These are phyloP conservation scores for Alloascoidea hylecoeti DNA, from an alignment of 805 yeast genomes.

Conservation along the genomic window DNA sequence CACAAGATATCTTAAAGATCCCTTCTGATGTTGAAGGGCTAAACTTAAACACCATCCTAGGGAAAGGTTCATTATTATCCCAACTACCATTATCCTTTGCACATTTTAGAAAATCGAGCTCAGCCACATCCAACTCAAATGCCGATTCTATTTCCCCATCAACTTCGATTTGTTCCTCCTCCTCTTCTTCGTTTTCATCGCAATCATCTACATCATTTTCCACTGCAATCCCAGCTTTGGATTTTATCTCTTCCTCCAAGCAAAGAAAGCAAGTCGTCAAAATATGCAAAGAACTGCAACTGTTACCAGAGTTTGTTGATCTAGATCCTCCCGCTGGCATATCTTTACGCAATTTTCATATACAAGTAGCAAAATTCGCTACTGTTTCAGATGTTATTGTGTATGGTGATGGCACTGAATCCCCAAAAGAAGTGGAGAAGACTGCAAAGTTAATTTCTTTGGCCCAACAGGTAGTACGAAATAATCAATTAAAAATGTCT, in stretches of 20 bases:
- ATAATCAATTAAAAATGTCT: not conserved
- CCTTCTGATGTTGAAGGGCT: not conserved
- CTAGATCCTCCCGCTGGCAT: constrained; percentile 63
- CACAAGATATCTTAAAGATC: constrained; percentile 10
- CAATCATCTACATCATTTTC: not conserved
- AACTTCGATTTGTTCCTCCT: too few species aligned
- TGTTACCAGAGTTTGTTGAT: constrained; percentile 38
- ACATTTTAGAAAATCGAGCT: too few species aligned
- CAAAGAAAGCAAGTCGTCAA: not conserved
- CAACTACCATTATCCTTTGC: not conserved
- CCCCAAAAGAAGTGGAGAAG: constrained; percentile 11
- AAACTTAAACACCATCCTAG: not conserved
- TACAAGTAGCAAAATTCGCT: constrained; percentile 73
- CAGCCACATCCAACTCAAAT: too few species aligned
- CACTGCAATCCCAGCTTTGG: not conserved
- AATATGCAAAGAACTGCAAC: constrained; percentile 4
- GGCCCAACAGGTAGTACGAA: constrained; percentile 7
- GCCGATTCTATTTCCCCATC: too few species aligned
- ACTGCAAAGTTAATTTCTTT: constrained; percentile 8
- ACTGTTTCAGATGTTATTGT: constrained; percentile 61
- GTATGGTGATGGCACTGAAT: constrained; percentile 43
- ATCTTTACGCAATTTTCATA: constrained; percentile 70
- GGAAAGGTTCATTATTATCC: not conserved
- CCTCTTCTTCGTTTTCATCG: not conserved
- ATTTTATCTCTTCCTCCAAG: not conserved